Base-by-base conservation (phyloP, 306 rosid species). In the Lotus japonicus region DNA sequence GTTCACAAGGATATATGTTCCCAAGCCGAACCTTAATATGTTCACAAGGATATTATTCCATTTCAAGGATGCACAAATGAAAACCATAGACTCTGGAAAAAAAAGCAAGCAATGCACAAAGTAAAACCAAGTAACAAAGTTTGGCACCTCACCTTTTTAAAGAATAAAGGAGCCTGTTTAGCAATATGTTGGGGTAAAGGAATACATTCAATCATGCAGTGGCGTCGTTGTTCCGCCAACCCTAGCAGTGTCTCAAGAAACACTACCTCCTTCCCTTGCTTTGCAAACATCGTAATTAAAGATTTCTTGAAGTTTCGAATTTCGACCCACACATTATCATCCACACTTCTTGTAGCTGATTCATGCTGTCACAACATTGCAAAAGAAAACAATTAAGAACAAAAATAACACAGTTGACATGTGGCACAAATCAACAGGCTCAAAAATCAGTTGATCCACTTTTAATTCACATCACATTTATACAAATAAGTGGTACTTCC, bases 241-340 rank as follows among this genome's bases (percentile, higher is more conserved):
- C 85, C 87, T 86, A 90, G 77, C 71, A 85, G 92, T 23, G 98
- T 94, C 80, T 90, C 95, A 39, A 94, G 98, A 79, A 94, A 94
- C 55, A 94, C 90, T 0, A 82, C 90, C 8, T 94, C 97, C 81
- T 85, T 88, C 75, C 84, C 97, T 83, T 94, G 94, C 82, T 86
- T 75, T 12, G 88, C 87, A 74, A 90, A 94, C 97, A 94, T 90
- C 92, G 88, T 88, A 62, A 94, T 86, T 38, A 94, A 90, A 76
- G 97, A 90, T 77, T 94, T 94, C 83, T 86, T 94, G 89, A 90
- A 94, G 75, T 94, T 94, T 58, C 95, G 80, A 73, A 94, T 85
- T 85, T 94, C 98, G 66, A 58, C 80, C 98, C 97, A 94, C 56
- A 82, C 84, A 12, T 82, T 63, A 17, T 88, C 90, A 19, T 94